phyloP scores from a whole-genome alignment of 768 basidiomycete species.

The Aureoboletus auriporus region DNA sequence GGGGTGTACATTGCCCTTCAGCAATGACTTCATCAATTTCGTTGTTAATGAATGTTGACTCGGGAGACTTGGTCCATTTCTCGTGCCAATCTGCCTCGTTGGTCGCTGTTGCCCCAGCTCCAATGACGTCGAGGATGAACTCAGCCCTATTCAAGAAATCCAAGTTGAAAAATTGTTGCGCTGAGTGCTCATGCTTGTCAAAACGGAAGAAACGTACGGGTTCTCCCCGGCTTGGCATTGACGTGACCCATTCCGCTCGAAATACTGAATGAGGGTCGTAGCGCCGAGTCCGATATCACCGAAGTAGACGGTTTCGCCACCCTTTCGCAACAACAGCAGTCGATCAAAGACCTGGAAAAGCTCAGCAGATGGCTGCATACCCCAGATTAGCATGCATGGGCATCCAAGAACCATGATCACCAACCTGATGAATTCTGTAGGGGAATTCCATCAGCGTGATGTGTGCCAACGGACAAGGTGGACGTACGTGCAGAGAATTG shows the following conservation, averaged over 20 bases:
- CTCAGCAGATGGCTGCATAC: conserved; percentile 67
- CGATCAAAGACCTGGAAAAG: conserved; percentile 81
- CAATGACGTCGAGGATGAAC: conserved; percentile 69
- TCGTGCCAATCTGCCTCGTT: conserved; percentile 56
- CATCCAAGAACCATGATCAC: not conserved
- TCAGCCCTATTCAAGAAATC: conserved; percentile 49
- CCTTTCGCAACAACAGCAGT: conserved; percentile 69
- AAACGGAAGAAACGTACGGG: conserved; percentile 42
- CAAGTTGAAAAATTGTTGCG: no score
- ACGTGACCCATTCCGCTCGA: conserved; percentile 64
- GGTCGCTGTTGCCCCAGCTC: conserved; percentile 63
- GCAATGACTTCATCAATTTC: conserved; percentile 46
- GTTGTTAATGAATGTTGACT: conserved; percentile 32
- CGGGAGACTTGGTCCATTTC: conserved; percentile 53
- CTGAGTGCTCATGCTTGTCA: conserved; percentile 34
- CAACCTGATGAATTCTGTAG: conserved; percentile 40
- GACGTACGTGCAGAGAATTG: conserved; percentile 83
- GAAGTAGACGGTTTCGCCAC: conserved; percentile 68
- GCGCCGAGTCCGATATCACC: conserved; percentile 67
- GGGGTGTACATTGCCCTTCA: conserved; percentile 41
- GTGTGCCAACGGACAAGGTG: not conserved
- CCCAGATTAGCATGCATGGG: not conserved
- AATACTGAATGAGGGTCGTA: conserved; percentile 65
- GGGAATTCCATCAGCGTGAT: not conserved
- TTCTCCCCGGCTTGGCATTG: conserved; percentile 66